Percentiles rank a stretch among this genome's conserved stretches.
Conservation (phyloP, 495 filamentous ascomycete species). For the Mytilinidion resinicola region DNA sequence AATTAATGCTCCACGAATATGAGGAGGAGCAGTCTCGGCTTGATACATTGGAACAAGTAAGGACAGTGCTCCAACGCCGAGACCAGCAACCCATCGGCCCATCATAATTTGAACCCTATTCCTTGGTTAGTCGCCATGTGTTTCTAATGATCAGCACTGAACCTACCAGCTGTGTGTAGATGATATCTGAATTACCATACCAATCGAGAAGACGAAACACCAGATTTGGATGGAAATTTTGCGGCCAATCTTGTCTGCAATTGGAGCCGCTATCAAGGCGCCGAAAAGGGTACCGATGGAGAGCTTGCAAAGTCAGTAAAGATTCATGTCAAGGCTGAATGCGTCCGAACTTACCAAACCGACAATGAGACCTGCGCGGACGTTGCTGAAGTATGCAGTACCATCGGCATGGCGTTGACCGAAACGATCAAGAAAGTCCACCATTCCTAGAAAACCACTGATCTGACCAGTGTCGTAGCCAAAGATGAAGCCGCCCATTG, state of each 20-base stretch:
- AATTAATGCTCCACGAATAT: conserved; percentile 33
- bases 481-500: conserved; percentile 33
- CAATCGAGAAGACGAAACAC: conserved; percentile 29
- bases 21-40: conserved; percentile 35
- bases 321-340: background rate
- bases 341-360: conserved; percentile 18
- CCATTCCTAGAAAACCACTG: conserved; percentile 33
- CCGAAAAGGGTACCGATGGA: conserved; percentile 36
- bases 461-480: conserved; percentile 30
- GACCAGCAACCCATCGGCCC: conserved; percentile 34
- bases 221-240: conserved; percentile 27
- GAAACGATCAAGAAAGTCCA: conserved; percentile 30
- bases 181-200: conserved; percentile 35
- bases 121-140: conserved; percentile 33
- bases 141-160: conserved; percentile 32
- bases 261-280: conserved; percentile 26
- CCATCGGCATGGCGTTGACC: conserved; percentile 8
- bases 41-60: conserved; percentile 38
- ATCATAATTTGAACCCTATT: conserved; percentile 29
- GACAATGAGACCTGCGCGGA: conserved; percentile 31
- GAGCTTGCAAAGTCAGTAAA: conserved; percentile 17
- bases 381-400: conserved; percentile 24
- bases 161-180: conserved; percentile 25
- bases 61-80: conserved; percentile 34
- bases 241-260: conserved; percentile 32